Conservation (phyloP, 1,139 yeast species). For the Suhomyces wounanorum region DNA sequence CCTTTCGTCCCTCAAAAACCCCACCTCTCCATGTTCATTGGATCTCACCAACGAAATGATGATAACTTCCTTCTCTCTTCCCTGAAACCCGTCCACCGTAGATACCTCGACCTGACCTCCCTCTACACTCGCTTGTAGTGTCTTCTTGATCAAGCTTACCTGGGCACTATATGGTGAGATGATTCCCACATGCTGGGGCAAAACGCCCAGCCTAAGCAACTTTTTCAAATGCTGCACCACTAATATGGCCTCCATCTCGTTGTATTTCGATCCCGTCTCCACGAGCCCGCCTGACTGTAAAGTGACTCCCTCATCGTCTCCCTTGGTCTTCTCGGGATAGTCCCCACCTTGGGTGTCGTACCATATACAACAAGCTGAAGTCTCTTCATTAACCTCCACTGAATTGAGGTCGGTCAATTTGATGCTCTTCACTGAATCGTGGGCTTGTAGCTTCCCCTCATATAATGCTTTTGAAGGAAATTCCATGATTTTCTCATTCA, state of each 20-base stretch:
- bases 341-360: constrained; percentile 94
- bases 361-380: constrained; percentile 56
- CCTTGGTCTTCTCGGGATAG: constrained; percentile 59
- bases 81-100: constrained; percentile 54
- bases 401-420: constrained; percentile 56
- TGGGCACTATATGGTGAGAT: constrained; percentile 92
- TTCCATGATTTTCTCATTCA: constrained; percentile 77
- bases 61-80: constrained; percentile 60
- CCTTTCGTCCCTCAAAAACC: constrained; percentile 59
- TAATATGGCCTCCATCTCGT: constrained; percentile 70
- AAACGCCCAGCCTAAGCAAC: constrained; percentile 51
- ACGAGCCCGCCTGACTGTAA: constrained; percentile 7
- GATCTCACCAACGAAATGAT: constrained; percentile 64
- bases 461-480: constrained; percentile 76
- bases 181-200: constrained; percentile 63
- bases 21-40: constrained; percentile 51
- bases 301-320: constrained; percentile 35
- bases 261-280: constrained; percentile 55
- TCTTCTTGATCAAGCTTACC: constrained; percentile 59
- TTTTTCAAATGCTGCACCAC: constrained; percentile 57
- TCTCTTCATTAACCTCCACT: constrained; percentile 45
- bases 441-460: constrained; percentile 63
- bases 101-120: constrained; percentile 36
- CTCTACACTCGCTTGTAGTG: constrained; percentile 30
- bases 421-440: constrained; percentile 54